A percentile compares a stretch with the other conserved stretches of the same genome.
Conservation (phyloP, 192 early-diverging fungal genomes). For the Coemansia sp. region DNA sequence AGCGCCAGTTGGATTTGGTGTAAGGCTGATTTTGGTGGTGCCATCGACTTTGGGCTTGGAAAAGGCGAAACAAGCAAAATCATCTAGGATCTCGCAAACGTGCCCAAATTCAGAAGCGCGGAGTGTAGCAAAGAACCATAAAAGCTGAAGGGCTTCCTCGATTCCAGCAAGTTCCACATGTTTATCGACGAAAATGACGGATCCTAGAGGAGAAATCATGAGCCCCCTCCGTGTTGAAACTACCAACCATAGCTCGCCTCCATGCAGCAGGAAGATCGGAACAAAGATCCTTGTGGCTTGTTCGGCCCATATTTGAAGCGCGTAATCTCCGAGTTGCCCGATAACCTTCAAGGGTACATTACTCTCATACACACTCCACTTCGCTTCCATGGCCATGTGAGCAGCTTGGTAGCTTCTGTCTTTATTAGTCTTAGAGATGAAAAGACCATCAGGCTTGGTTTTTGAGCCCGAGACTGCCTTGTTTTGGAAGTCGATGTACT, state of each 20-base stretch:
- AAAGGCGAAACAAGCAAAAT: neutral
- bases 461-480: neutral
- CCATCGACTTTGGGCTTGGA: neutral
- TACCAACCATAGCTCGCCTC: constrained; percentile 4
- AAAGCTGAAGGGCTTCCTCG: neutral
- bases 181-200: neutral
- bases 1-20: neutral
- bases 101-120: neutral
- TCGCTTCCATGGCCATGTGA: neutral
- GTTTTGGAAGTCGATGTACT: neutral
- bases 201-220: neutral
- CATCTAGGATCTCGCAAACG: neutral
- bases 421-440: neutral
- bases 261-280: constrained; percentile 18
- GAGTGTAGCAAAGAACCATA: neutral
- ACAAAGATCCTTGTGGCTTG: constrained; percentile 15
- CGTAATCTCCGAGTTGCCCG: constrained; percentile 24
- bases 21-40: neutral
- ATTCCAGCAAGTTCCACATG: neutral
- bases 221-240: constrained; percentile 13
- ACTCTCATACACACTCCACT: neutral
- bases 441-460: neutral
- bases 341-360: too few species aligned
- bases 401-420: neutral
- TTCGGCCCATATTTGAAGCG: neutral